These are phyloP conservation scores for Cymodocea nodosa DNA, from an alignment of 116 monocot species.

Conservation along the genomic window DNA sequence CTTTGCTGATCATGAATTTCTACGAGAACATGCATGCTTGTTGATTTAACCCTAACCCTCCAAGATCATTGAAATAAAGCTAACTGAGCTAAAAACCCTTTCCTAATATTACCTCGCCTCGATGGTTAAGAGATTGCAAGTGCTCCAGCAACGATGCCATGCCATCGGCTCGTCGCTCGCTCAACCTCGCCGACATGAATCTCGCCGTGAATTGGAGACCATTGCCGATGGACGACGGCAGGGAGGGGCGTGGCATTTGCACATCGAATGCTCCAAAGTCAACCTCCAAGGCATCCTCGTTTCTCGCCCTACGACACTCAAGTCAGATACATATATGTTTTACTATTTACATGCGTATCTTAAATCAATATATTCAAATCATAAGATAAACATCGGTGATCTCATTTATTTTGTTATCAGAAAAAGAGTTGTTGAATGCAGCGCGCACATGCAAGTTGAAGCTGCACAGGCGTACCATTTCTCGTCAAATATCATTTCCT, in stretches of 20 bases:
- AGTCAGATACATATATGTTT: no score
- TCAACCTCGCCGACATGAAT: constrained; percentile 48
- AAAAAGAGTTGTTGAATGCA: no score
- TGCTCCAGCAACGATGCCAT: constrained; percentile 64
- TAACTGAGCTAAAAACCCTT: no score
- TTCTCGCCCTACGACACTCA: constrained; percentile 34
- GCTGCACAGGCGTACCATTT: no score
- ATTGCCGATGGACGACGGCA: constrained; percentile 76
- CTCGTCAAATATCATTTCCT: constrained; percentile 65
- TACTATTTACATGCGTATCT: no score
- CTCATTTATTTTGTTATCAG: no score
- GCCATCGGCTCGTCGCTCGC: constrained; percentile 24
- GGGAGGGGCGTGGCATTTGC: constrained; percentile 41
- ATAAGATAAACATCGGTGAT: no score
- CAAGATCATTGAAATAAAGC: no score
- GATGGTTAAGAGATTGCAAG: constrained; percentile 44
- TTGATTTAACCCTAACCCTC: no score
- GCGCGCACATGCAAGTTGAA: no score
- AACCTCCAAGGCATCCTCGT: constrained; percentile 72
- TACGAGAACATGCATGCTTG: constrained; percentile 19
- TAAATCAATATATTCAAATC: no score
- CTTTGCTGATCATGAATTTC: constrained; percentile 69
- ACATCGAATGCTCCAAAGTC: constrained; percentile 68
- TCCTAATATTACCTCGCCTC: constrained; percentile 35
- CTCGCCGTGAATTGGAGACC: constrained; percentile 49